A percentile compares a stretch with the other conserved stretches of the same genome.
phyloP scores from a whole-genome alignment of 352 stramenopile genomes.

The Phytopythium sindhum region DNA sequence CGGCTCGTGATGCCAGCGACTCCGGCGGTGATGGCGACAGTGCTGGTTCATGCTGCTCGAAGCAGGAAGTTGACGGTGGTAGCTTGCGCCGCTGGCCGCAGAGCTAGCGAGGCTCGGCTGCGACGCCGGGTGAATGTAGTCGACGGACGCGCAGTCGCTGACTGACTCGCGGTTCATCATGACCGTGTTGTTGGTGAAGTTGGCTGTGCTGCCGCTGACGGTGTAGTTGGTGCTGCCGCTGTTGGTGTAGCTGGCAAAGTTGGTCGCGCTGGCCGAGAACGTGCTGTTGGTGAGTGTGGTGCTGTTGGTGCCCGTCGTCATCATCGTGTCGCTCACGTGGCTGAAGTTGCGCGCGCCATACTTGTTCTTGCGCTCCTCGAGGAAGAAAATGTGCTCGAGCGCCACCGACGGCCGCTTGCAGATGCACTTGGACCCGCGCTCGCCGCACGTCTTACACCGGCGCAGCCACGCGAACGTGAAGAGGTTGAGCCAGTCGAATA shows the following conservation, averaged over 20 bases:
- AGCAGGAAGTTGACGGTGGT: neutral
- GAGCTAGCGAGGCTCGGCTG: constrained; percentile 1
- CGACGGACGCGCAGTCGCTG: constrained; percentile 26
- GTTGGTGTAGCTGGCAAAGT: constrained; percentile 5
- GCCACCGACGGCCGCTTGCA: constrained; percentile 65
- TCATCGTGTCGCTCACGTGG: constrained; percentile 69
- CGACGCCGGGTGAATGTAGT: constrained; percentile 22
- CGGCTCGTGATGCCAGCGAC: neutral
- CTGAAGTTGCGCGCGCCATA: constrained; percentile 72
- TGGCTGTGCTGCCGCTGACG: constrained; percentile 2
- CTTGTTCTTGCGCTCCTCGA: constrained; percentile 82
- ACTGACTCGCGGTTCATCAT: constrained; percentile 34
- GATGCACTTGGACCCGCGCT: constrained; percentile 63
- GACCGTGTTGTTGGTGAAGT: constrained; percentile 24
- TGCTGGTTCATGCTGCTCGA: neutral
- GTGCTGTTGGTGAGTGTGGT: constrained; percentile 29
- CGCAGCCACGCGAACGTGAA: constrained; percentile 69
- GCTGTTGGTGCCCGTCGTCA: constrained; percentile 28
- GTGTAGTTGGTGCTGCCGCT: constrained; percentile 9
- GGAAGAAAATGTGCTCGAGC: constrained; percentile 79
- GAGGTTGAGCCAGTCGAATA: constrained; percentile 58
- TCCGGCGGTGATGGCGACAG: constrained; percentile 8
- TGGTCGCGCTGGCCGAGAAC: constrained; percentile 30
- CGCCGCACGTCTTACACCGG: constrained; percentile 57
- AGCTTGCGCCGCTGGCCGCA: neutral